Conservation (phyloP, 805 yeast species). For the Isabelozyma rhagii region DNA sequence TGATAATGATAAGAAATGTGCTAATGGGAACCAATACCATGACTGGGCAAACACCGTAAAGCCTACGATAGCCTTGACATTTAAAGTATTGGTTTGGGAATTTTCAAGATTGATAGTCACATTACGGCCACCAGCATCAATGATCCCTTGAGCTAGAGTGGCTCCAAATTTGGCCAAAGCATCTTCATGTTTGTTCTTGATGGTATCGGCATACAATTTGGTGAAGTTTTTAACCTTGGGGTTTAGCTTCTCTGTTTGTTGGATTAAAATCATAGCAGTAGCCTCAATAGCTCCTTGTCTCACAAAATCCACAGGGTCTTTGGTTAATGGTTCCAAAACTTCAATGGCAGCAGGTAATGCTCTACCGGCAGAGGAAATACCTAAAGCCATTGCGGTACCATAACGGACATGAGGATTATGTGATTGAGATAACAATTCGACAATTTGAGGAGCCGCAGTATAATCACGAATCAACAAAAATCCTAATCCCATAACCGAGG, state of each 20-base stretch:
- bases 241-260: constrained; percentile 76
- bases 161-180: constrained; percentile 98
- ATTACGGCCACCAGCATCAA: constrained; percentile 98
- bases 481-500: constrained; percentile 88
- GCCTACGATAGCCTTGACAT: constrained; percentile 90
- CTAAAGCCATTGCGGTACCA: constrained; percentile 96
- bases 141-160: constrained; percentile 92
- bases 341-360: constrained; percentile 86
- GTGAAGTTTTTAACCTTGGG: constrained; percentile 79
- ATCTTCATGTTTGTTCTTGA: constrained; percentile 88
- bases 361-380: constrained; percentile 96
- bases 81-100: constrained; percentile 82
- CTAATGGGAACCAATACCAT: constrained; percentile 98
- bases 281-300: constrained; percentile 97
- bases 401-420: constrained; percentile 98
- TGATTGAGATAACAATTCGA: constrained; percentile 85
- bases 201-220: constrained; percentile 70
- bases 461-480: constrained; percentile 88
- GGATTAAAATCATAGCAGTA: constrained; percentile 82
- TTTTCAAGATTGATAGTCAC: constrained; percentile 92
- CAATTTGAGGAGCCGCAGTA: constrained; percentile 92
- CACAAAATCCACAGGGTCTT: constrained; percentile 94
- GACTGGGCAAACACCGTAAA: constrained; percentile 84
- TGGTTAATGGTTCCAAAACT: constrained; percentile 85
- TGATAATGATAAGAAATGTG: constrained; percentile 88